Base-by-base conservation (phyloP, 805 yeast species). In the Maudiozyma barnettii region DNA sequence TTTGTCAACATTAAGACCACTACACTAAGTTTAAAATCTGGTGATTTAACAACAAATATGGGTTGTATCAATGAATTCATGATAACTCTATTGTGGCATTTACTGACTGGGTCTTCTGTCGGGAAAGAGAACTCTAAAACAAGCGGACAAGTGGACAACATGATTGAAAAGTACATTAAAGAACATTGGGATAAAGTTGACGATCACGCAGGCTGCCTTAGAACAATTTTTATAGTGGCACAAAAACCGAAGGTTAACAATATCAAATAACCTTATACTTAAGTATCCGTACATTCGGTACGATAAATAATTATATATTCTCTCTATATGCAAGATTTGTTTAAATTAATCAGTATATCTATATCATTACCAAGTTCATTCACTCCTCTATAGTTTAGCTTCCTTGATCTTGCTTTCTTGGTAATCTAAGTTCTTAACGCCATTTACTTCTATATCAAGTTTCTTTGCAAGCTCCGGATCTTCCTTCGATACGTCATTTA, bases 401-500 rank as follows among this genome's bases (percentile, higher is more conserved):
- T 16, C 9, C n/a, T 33, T 33, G 3, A 33, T 14, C 36, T 33
- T 33, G n/a, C 36, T 33, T 33, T 33, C 36, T 33, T 14, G 9
- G n/a, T 33, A 33, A 33, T 14, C 36, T 5, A 33, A 16, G 18
- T 33, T 33, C 36, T n/a, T 10, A 13, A 40, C 22, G 46, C 44
- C 50, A 39, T 57, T 53, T 35, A 62, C 61, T 42, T 70, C 69
- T 4, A 50, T 44, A 29, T 71, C 70, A 10, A 75, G 45, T 36
- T 51, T 47, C 30, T 49, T 55, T 0, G 69, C 72, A 41, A 75
- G 53, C 4, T 56, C 62, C 2, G 40, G 40, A 52, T 77, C 81
- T 49, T 76, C 81, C 5, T 54, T 51, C 18, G 59, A 56, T 4
- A 73, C 64, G 45, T 72, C 77, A 30, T 59, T 64, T 23, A 75